These are phyloP conservation scores for Dryas integrifolia DNA, from an alignment of 331 rosid species.

Conservation along the genomic window DNA sequence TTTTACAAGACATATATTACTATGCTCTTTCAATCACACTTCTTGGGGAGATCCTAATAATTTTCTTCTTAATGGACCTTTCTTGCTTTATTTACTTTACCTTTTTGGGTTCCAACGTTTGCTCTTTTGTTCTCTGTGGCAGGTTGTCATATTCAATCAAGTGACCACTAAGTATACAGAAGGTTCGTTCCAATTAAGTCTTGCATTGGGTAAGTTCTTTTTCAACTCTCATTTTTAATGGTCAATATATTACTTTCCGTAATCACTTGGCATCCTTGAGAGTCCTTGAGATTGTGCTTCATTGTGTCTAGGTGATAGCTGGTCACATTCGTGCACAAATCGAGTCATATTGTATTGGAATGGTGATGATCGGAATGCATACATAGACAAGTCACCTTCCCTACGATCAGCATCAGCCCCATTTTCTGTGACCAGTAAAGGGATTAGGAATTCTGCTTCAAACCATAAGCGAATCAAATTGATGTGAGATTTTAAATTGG, in stretches of 20 bases:
- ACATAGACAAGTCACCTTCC: conserved; percentile 86
- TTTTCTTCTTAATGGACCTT: background rate
- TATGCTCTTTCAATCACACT: background rate
- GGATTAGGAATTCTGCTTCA: conserved; percentile 69
- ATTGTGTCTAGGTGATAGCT: conserved; percentile 75
- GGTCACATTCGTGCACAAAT: conserved; percentile 94
- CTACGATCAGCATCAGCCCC: conserved; percentile 74
- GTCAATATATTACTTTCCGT: conserved; percentile 3
- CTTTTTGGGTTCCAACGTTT: background rate
- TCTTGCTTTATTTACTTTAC: background rate
- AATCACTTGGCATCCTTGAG: background rate
- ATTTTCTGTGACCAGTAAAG: conserved; percentile 68
- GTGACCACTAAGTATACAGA: conserved; percentile 72
- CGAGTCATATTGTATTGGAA: conserved; percentile 85
- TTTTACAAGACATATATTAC: background rate
- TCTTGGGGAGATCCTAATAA: background rate
- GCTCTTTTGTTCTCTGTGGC: conserved; percentile 23
- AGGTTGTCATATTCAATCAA: conserved; percentile 93
- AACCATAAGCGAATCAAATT: conserved; percentile 62
- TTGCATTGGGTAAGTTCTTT: conserved; percentile 68
- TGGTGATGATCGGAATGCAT: conserved; percentile 65
- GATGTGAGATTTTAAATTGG: conserved; percentile 43
- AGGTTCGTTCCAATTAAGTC: conserved; percentile 83
- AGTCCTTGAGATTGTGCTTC: conserved; percentile 25
- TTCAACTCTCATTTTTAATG: conserved; percentile 2